A percentile compares a stretch with the other conserved stretches of the same genome.
phyloP scores from a whole-genome alignment of 78 protist species.

The Cyanophora paradoxa region DNA sequence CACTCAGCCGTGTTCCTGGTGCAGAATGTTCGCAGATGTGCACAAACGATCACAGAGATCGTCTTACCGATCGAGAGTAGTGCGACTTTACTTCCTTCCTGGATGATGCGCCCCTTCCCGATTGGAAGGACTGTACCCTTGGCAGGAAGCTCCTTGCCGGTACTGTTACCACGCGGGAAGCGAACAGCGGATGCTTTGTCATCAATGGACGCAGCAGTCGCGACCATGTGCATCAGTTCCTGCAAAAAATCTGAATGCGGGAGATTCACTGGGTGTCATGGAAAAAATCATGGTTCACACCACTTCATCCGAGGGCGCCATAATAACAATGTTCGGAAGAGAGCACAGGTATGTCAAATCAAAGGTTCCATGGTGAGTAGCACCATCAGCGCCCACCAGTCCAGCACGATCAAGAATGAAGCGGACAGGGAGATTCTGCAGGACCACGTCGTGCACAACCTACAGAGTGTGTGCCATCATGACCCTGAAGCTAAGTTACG shows the following conservation, averaged over 20 bases:
- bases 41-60: too few species aligned
- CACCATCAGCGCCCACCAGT: slow-evolving; percentile 11
- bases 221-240: slow-evolving; percentile 12
- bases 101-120: slow-evolving; percentile 19
- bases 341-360: slow-evolving; percentile 30
- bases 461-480: too few species aligned
- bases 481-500: too few species aligned
- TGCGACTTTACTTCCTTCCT: slow-evolving; percentile 4
- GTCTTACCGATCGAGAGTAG: slow-evolving; percentile 18
- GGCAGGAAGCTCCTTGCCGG: slow-evolving; percentile 8
- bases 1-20: too few species aligned
- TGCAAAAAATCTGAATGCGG: too few species aligned
- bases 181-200: not conserved
- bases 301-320: slow-evolving; percentile 35
- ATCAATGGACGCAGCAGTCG: not conserved
- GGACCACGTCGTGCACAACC: slow-evolving; percentile 1
- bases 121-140: slow-evolving; percentile 6
- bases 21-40: too few species aligned
- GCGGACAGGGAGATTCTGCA: slow-evolving; percentile 30
- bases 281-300: too few species aligned
- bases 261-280: too few species aligned
- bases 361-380: slow-evolving; percentile 32
- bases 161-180: slow-evolving; percentile 17
- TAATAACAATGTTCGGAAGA: slow-evolving; percentile 18
- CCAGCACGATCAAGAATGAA: slow-evolving; percentile 34